Base-by-base conservation (phyloP, 1,284 basidiomycete species). In the Serendipita sp. region DNA sequence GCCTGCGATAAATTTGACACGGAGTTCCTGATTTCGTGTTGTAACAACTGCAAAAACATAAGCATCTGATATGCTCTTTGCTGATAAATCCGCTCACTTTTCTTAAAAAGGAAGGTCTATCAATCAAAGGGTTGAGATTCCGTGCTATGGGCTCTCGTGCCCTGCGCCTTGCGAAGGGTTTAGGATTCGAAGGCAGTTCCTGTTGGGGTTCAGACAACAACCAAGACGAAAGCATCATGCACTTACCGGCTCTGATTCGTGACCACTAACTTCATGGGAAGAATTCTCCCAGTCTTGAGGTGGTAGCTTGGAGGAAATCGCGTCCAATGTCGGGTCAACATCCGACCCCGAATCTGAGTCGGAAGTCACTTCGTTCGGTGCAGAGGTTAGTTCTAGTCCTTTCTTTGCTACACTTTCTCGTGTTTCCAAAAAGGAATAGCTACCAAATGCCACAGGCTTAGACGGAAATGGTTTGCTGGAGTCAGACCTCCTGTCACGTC, bases 1-100 rank as follows among this genome's bases (percentile, higher is more conserved):
- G 90, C 91, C 73, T 98, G 95, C 0, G 93, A 91, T 1, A 98
- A 78, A 72, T 96, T 94, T 1, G 91, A 92, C 3, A 96, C 81
- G 0, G 95, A 94, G 69, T 92, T 82, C 32, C 86, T 83, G 60
- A 97, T 93, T 70, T 98, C 94, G 10, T 87, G 88, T 22, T 87
- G 77, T 3, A 98, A 79, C n/a, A 96, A 75, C 85, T 92, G 38
- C 6, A 68, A 8, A 65, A 63, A n/a, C 45, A n/a, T 49, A 17
- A 49, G 22, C 22, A 22, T 22, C 22, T 22, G 22, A 22, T 22
- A 22, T 22, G 22, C 61, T 67, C 65, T n/a, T 65, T 44, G 63
- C 66, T 64, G 49, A 50, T 49, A 35, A 22, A 26, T 12, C 32
- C 42, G 72, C 84, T 71, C 71, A 92, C 89, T 66, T 87, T 88